phyloP scores from a whole-genome alignment of 768 basidiomycete species.

The Podaxis sp. region DNA sequence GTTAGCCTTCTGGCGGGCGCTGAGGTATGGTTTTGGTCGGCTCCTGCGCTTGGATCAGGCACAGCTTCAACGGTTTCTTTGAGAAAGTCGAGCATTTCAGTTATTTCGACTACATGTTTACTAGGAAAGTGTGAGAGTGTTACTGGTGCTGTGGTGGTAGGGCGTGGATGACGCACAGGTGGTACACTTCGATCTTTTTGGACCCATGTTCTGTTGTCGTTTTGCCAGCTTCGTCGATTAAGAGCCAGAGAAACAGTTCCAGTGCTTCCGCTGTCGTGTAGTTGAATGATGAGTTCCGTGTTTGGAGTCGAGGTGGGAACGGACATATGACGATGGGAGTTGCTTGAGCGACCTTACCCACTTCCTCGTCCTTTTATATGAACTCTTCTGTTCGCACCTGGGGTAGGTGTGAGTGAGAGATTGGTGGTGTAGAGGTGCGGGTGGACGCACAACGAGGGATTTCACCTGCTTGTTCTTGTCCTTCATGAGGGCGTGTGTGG shows the following conservation, averaged over 20 bases:
- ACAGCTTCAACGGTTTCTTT: conserved; percentile 87
- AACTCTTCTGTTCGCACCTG: conserved; percentile 99
- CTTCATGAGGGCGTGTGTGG: conserved; percentile 52
- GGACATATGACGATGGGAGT: conserved; percentile 95
- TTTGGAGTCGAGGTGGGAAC: conserved; percentile 28
- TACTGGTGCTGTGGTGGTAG: not conserved
- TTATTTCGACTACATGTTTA: conserved; percentile 88
- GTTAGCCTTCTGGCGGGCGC: conserved; percentile 62
- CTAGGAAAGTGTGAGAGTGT: conserved; percentile 36
- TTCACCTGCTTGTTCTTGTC: conserved; percentile 91
- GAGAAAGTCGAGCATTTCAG: conserved; percentile 90
- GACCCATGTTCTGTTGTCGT: conserved; percentile 77
- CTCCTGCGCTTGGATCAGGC: conserved; percentile 85
- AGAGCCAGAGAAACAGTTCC: conserved; percentile 84
- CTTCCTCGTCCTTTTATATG: conserved; percentile 99
- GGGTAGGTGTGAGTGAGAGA: not conserved
- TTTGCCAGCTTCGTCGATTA: conserved; percentile 81
- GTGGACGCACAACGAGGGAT: conserved; percentile 76
- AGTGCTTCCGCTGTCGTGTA: conserved; percentile 78
- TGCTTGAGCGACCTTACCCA: conserved; percentile 96
- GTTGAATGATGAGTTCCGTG: not conserved
- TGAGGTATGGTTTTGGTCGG: conserved; percentile 60
- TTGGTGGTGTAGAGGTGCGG: not conserved
- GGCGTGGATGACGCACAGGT: conserved; percentile 65
- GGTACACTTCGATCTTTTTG: conserved; percentile 90